A percentile compares a stretch with the other conserved stretches of the same genome.
Conservation (phyloP, 2,329 filamentous ascomycete species). For the Cordyceps javanica region DNA sequence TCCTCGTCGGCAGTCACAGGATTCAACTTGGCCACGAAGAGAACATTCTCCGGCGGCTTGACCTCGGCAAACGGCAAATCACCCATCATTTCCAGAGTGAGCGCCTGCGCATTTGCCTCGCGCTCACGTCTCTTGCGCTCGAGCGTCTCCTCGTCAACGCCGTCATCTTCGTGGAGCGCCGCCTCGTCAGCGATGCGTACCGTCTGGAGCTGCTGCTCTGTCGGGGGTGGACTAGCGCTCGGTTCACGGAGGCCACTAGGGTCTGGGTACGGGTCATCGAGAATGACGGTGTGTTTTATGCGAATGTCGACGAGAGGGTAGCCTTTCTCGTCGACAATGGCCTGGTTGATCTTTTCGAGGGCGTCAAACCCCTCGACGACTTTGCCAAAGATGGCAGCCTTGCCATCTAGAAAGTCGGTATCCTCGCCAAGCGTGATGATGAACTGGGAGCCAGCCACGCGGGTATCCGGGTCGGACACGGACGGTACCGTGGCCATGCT, state of each 20-base stretch:
- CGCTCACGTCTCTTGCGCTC: constrained; percentile 79
- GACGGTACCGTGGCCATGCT: constrained; percentile 93
- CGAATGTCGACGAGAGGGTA: constrained; percentile 90
- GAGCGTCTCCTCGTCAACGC: constrained; percentile 66
- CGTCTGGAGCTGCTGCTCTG: constrained; percentile 79
- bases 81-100: constrained; percentile 96
- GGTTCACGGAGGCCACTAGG: constrained; percentile 71
- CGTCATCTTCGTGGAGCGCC: constrained; percentile 65
- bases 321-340: constrained; percentile 80
- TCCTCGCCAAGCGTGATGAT: constrained; percentile 86
- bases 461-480: constrained; percentile 68
- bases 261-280: constrained; percentile 90
- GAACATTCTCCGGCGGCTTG: constrained; percentile 90
- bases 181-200: constrained; percentile 89
- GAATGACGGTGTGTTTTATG: constrained; percentile 83
- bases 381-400: constrained; percentile 90
- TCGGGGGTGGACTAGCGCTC: constrained; percentile 71
- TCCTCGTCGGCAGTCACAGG: constrained; percentile 94
- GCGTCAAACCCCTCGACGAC: constrained; percentile 95
- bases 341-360: constrained; percentile 85
- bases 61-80: constrained; percentile 97
- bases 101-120: constrained; percentile 86
- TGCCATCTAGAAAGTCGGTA: constrained; percentile 84
- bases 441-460: constrained; percentile 86
- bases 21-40: constrained; percentile 98